Percentiles rank a stretch among this genome's conserved stretches.
These are phyloP conservation scores for Septoria linicola DNA, from an alignment of 2,329 filamentous ascomycete species.

Conservation along the genomic window DNA sequence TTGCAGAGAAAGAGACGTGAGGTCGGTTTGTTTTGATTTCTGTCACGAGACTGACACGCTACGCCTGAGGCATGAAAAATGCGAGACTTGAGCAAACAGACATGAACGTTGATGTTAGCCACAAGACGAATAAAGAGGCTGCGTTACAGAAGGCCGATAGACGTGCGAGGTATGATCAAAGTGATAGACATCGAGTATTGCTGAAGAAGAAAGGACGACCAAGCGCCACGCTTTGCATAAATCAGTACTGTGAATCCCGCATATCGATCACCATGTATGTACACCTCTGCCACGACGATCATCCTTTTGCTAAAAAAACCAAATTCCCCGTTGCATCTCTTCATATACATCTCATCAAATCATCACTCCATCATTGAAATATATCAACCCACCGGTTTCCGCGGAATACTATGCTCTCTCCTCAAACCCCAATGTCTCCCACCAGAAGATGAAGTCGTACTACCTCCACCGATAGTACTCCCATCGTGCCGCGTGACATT, in stretches of 20 bases:
- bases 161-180: no score
- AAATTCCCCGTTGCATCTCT: neutral
- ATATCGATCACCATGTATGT: no score
- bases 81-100: neutral
- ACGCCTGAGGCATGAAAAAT: slow-evolving; percentile 4
- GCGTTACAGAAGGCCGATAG: no score
- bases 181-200: no score
- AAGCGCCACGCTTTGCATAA: no score
- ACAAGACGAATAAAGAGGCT: neutral
- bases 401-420: slow-evolving; percentile 11
- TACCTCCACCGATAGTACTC: neutral
- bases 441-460: neutral
- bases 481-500: neutral
- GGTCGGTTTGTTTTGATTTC: slow-evolving; percentile 15
- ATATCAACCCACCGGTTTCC: no score
- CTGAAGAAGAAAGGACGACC: no score
- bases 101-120: no score
- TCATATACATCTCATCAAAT: neutral
- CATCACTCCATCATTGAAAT: no score
- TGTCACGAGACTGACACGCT: slow-evolving; percentile 13
- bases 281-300: no score
- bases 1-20: slow-evolving; percentile 10
- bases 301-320: no score
- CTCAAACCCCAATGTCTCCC: slow-evolving; percentile 18
- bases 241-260: no score